A percentile compares a stretch with the other conserved stretches of the same genome.
These are phyloP conservation scores for Psilocybe tampanensis DNA, from an alignment of 768 basidiomycete genomes.

Conservation along the genomic window DNA sequence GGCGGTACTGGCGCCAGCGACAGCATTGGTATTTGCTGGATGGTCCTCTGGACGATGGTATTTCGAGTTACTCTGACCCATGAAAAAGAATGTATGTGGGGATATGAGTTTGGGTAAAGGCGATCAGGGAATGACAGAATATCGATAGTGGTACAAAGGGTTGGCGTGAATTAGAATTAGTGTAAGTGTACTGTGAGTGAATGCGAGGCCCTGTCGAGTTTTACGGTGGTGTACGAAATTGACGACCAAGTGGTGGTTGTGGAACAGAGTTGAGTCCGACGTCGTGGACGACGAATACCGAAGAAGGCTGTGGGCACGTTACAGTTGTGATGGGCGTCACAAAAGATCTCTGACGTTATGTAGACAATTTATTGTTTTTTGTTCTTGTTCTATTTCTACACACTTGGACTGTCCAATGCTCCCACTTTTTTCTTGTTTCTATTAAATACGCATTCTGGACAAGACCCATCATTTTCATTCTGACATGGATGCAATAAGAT, in stretches of 20 bases:
- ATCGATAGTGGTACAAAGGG: conserved; percentile 13
- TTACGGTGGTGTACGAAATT: conserved; percentile 1
- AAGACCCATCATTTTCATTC: not conserved
- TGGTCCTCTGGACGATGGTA: conserved; percentile 5
- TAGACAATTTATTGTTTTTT: not conserved
- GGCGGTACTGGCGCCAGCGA: conserved; percentile 19
- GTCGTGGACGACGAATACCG: conserved; percentile 21
- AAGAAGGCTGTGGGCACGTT: conserved; percentile 4
- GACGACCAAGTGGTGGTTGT: conserved; percentile 9
- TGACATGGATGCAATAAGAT: conserved; percentile 26
- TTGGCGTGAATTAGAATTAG: conserved; percentile 15
- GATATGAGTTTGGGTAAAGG: conserved; percentile 1
- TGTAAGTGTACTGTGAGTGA: conserved; percentile 7
- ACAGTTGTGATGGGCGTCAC: conserved; percentile 15
- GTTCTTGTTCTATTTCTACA: not conserved
- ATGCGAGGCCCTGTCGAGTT: conserved; percentile 1
- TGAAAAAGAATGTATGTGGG: conserved; percentile 7
- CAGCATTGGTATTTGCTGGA: conserved; percentile 9
- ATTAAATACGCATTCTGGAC: not conserved
- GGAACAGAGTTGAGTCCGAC: conserved; percentile 20
- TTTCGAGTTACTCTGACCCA: conserved; percentile 24
- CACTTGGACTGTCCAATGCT: too few relatives aligned
- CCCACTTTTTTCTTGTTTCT: not conserved
- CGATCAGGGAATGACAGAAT: conserved; percentile 5
- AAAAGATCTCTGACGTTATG: not conserved